A percentile compares a stretch with the other conserved stretches of the same genome.
Conservation (phyloP, 345 rosid genomes). For the Nephelium lappaceum region DNA sequence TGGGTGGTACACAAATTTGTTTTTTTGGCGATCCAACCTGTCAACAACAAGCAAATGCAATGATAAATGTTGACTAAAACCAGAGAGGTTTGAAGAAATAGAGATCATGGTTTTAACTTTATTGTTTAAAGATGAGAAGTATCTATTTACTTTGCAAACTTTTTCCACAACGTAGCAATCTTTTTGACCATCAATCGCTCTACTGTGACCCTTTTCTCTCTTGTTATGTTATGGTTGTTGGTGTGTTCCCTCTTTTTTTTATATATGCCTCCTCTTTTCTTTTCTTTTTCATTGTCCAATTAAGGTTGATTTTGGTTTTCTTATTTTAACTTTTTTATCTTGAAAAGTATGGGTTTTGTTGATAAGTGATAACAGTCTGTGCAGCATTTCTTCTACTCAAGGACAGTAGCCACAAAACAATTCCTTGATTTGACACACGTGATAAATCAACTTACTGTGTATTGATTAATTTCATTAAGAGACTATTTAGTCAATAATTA, state of each 20-base stretch:
- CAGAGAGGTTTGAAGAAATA: slow-evolving; percentile 31
- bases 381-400: slow-evolving; percentile 22
- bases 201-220: slow-evolving; percentile 23
- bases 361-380: slow-evolving; percentile 23
- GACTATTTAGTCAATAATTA: neutral
- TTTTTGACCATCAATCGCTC: slow-evolving; percentile 60
- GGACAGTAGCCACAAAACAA: neutral
- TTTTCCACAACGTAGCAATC: slow-evolving; percentile 36
- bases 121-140: slow-evolving; percentile 26
- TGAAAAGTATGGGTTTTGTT: slow-evolving; percentile 22
- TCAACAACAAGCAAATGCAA: slow-evolving; percentile 41
- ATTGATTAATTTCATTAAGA: neutral
- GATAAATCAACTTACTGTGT: neutral
- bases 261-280: too few species aligned
- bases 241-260: slow-evolving; percentile 24
- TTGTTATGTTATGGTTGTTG: slow-evolving; percentile 27
- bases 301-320: slow-evolving; percentile 26
- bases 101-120: slow-evolving; percentile 18
- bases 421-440: neutral
- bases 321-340: slow-evolving; percentile 21
- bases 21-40: slow-evolving; percentile 34
- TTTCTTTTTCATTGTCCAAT: slow-evolving; percentile 42
- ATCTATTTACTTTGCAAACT: slow-evolving; percentile 26
- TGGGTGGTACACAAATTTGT: slow-evolving; percentile 10
- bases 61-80: slow-evolving; percentile 55